phyloP scores from a whole-genome alignment of 495 filamentous ascomycete genomes.

The Immersiella caudata region DNA sequence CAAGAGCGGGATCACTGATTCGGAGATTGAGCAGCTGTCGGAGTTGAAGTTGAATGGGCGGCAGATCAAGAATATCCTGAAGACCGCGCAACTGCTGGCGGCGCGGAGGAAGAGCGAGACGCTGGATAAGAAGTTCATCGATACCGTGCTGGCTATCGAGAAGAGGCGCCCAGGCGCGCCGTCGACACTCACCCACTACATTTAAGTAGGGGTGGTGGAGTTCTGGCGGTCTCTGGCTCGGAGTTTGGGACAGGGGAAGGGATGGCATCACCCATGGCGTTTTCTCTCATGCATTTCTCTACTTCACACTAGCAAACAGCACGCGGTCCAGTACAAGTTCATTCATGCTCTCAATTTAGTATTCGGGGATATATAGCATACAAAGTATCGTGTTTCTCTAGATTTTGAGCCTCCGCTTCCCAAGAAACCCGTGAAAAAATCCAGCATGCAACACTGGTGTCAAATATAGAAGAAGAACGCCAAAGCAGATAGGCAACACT shows the following conservation, averaged over 20 bases:
- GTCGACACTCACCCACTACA: constrained; percentile 32
- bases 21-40: constrained; percentile 41
- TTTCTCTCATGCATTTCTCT: not conserved
- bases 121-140: constrained; percentile 34
- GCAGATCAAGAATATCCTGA: constrained; percentile 58
- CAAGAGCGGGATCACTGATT: constrained; percentile 30
- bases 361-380: not conserved
- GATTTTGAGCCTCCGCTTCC: not conserved
- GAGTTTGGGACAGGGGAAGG: constrained; percentile 8
- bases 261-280: not conserved
- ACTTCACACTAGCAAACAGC: not conserved
- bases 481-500: not conserved
- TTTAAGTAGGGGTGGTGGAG: constrained; percentile 19
- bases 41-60: constrained; percentile 45
- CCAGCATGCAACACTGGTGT: not conserved
- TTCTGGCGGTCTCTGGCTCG: not conserved
- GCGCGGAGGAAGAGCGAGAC: constrained; percentile 33
- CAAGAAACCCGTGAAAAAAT: not conserved
- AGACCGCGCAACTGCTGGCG: constrained; percentile 47
- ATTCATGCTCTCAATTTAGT: not conserved
- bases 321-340: no score
- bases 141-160: constrained; percentile 37
- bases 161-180: constrained; percentile 36
- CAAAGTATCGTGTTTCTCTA: not conserved
- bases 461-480: not conserved